Base-by-base conservation (phyloP, 2,329 filamentous ascomycete genomes). In the Coniochaeta sp. region DNA sequence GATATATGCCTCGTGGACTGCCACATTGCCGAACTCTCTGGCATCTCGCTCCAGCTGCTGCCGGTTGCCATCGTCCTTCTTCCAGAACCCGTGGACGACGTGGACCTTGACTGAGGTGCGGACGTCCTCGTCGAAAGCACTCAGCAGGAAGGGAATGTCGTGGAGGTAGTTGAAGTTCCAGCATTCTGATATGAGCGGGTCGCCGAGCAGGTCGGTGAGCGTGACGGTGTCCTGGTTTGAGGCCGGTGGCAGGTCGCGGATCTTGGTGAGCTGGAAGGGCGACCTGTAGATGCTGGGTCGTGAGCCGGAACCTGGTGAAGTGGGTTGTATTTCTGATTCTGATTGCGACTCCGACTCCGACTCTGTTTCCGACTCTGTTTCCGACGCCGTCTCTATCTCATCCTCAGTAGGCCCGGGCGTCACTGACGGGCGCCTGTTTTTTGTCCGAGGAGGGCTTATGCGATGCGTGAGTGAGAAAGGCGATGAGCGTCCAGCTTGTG, bases 1-100 rank as follows among this genome's bases (percentile, higher is more conserved):
- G 82, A 96, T 89, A 62, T 86, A 91, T 0, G 91, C 91, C 17
- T 82, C 78, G 62, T 92, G 86, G 1, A 92, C 79, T 24, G 84
- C 78, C 24, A 95, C 82, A 69, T 95, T 93, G 2, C 78, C 69
- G 68, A 88, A 86, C 3, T 10, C 54, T 16, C 78, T 77, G 16
- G 78, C 71, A 56, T 87, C 87, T 66, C 83, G 78, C 71, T 86
- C 79, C 50, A 90, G 78, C 4, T 66, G 69, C 36, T 84, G 71
- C 16, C 83, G 79, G 63, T 81, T 86, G 9, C 73, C 68, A 64
- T 90, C 86, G 30, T 93, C 89, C 55, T 72, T 80, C 71, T 88
- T 90, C 83, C 83, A 86, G 67, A 85, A 86, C 1, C 84, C 84
- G 62, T 87, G 84, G 1, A 87, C 76, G 26, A 87, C 67, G 60